Evolutionary conservation across 108 stramenopile species (phyloP), one percentile per base, ranked within the genome.

Genomic region (Fragilariopsis cylindrus): DNA sequence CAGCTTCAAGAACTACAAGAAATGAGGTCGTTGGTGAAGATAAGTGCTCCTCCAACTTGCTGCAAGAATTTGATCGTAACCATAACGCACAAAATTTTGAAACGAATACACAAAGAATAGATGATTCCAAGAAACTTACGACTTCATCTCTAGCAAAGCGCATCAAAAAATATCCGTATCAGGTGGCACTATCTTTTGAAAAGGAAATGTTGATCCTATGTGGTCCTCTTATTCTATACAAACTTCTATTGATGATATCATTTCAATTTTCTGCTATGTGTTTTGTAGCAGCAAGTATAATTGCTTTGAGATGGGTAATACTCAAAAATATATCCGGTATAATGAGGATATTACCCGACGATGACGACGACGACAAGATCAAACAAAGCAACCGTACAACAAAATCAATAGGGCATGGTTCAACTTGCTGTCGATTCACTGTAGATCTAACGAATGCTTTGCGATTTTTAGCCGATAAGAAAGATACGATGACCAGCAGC

Each of bases 391-490:
- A 30, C 30, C 30, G 30, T 30, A 30, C 30, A 30, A 18, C 19
- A 12, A 18, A 12, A 16, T 44, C 49, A 5, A 50, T 68, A 13
- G 67, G 49, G 5, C 19, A 67, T 41, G 74, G 68, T 45, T 40
- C 41, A 48, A 64, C 70, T 9, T 73, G 71, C 15, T 85, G 82
- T 65, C 78, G 65, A 6, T 70, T 90, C 30, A 9, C 57, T 3
- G 72, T 85, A 4, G 65, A 81, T 53, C 53, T 87, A 13, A 76
- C 65, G 48, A 77, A 63, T 2, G 45, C 76, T 1, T 67, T 81
- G 41, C 63, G 77, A 1, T 88, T 72, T 72, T 58, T 88, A 45
- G 75, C 60, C 11, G 73, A 79, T 49, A 46, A 75, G 54, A 81
- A 72, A 58, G 74, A 72, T 21, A 74, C 77, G 46, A 56, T 50